phyloP scores from a whole-genome alignment of 306 rosid genomes.

The Cucumis cinereus region DNA sequence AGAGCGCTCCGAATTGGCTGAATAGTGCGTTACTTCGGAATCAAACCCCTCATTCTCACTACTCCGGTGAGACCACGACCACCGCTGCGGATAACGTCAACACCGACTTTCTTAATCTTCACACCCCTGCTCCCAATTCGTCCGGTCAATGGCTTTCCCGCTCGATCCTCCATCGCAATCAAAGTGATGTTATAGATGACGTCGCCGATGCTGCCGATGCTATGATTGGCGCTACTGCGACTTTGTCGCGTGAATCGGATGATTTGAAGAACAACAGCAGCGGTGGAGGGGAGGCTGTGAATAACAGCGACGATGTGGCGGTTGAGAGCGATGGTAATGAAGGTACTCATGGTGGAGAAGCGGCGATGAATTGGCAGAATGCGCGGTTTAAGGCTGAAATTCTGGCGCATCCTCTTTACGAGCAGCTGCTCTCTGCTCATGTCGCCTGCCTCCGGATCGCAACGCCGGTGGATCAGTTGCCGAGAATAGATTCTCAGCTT shows the following conservation, averaged over 20 bases:
- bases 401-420: conserved; percentile 77
- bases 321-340: conserved; percentile 31
- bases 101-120: conserved; percentile 75
- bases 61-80: conserved; percentile 16
- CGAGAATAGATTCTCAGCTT: conserved; percentile 88
- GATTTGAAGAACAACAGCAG: conserved; percentile 27
- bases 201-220: conserved; percentile 35
- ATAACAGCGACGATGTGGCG: conserved; percentile 29
- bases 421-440: conserved; percentile 72
- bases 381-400: conserved; percentile 59
- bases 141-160: conserved; percentile 68
- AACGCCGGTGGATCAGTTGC: conserved; percentile 93
- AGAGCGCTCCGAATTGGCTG: conserved; percentile 85
- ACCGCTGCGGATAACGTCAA: conserved; percentile 9
- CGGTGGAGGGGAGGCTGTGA: conserved; percentile 11
- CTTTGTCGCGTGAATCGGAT: conserved; percentile 43
- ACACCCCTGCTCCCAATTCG: conserved; percentile 45
- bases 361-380: conserved; percentile 67
- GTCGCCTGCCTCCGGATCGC: conserved; percentile 85
- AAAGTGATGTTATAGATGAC: conserved; percentile 57
- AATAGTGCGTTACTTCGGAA: conserved; percentile 85
- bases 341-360: conserved; percentile 16
- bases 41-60: conserved; percentile 35
- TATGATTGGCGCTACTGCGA: conserved; percentile 27
- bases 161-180: conserved; percentile 63